phyloP scores from a whole-genome alignment of 176 grass and related monocot species.

The Carex parvula region DNA sequence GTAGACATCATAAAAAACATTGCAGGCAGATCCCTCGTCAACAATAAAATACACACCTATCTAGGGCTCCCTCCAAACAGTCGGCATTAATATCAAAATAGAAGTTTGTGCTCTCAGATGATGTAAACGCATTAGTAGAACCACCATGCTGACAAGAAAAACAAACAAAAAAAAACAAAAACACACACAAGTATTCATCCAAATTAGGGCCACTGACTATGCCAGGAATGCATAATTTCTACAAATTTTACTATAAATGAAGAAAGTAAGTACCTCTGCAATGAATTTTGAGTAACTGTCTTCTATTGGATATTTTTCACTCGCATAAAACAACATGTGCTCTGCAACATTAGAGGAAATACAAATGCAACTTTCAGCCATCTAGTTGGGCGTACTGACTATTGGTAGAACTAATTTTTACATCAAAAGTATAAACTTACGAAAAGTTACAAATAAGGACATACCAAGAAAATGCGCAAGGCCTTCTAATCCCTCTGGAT shows the following conservation, averaged over 20 bases:
- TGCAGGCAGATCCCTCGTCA: not conserved
- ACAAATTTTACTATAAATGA: not conserved
- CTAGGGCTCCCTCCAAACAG: conserved; percentile 75
- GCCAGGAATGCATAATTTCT: conserved; percentile 1
- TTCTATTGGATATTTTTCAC: conserved; percentile 93
- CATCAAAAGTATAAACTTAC: not conserved
- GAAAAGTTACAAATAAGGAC: conserved; percentile 7
- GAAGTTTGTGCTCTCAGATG: conserved; percentile 76
- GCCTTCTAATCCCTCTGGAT: conserved; percentile 79
- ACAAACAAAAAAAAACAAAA: conserved; percentile 12
- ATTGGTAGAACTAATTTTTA: not conserved
- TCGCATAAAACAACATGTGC: conserved; percentile 99
- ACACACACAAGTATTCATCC: conserved; percentile 19
- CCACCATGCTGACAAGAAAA: conserved; percentile 74
- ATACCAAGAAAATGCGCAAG: conserved; percentile 93
- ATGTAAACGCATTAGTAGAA: conserved; percentile 83
- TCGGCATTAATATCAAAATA: conserved; percentile 88
- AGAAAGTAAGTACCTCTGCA: conserved; percentile 54
- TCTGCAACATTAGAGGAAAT: conserved; percentile 38
- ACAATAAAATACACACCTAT: conserved; percentile 50
- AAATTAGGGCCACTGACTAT: conserved; percentile 11
- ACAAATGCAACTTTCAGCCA: not conserved
- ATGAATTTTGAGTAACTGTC: conserved; percentile 90
- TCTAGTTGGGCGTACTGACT: not conserved
- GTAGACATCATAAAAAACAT: not conserved